Base-by-base conservation (phyloP, 495 filamentous ascomycete species). In the Neohortaea acidophila region DNA sequence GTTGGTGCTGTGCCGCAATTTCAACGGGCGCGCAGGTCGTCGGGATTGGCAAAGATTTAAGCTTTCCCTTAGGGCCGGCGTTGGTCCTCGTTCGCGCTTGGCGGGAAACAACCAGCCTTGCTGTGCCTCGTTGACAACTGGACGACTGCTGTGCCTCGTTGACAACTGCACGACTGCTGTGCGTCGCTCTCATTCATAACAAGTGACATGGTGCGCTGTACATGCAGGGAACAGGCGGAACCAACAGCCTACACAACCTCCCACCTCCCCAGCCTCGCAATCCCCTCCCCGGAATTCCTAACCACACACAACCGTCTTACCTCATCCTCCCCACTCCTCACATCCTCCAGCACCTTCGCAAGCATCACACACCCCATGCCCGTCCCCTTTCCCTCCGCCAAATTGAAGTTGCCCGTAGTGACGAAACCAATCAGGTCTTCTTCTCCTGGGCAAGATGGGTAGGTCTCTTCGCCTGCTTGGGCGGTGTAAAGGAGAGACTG, bases 351-450 rank as follows among this genome's bases (percentile, higher is more conserved):
- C 18, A 79, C 71, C 58, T 70, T 81, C 3, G 53, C 59, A 2
- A 85, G 59, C 2, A 70, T 59, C 15, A 94, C 57, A 13, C 68
- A 75, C 0, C 81, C 89, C 41, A 97, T 66, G 0, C 77, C 86
- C 17, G 76, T 75, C 0, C 75, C 77, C 51, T 67, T 68, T 1
- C 87, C 89, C 41, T 84, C 72, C 4, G 72, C 74, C 2, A 94
- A 64, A 46, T 81, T 81, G 46, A 78, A 94, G 35, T 80, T 78
- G 2, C 87, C 89, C 2, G 77, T 80, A 17, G 84, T 94, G 15
- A 94, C 76, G 54, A 93, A 97, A 0, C 89, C 89, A 26, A 97
- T 79, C 21, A 94, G 62, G 51, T 94, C 83, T 11, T 70, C 66
- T 43, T 81, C 79, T 1, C 61, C 58, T 0, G 89, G 89, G 4